Evolutionary conservation across 768 basidiomycete species (phyloP).

Genomic region (Mrakia frigida): DNA sequence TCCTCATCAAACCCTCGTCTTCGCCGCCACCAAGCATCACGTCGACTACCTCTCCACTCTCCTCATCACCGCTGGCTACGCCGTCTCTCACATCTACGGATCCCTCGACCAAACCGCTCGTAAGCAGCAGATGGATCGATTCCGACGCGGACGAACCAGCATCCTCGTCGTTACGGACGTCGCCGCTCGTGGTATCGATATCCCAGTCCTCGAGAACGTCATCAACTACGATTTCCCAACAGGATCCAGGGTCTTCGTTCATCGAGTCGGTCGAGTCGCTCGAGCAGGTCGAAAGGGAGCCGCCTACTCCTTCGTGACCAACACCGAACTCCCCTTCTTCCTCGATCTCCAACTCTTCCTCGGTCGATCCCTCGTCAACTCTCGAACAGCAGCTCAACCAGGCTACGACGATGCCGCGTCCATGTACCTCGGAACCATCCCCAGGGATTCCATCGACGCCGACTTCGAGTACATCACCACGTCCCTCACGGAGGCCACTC

Average conservation of each 20-base stretch:
- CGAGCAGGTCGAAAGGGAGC: constrained; percentile 90
- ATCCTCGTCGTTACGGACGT: constrained; percentile 96
- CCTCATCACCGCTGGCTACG: constrained; percentile 72
- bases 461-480: constrained; percentile 67
- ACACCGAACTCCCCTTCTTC: constrained; percentile 78
- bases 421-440: constrained; percentile 75
- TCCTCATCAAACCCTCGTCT: constrained; percentile 87
- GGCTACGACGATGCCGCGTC: constrained; percentile 28
- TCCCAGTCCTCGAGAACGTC: constrained; percentile 91
- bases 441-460: constrained; percentile 70
- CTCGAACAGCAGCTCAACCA: constrained; percentile 31
- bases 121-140: constrained; percentile 81
- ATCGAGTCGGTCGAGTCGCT: constrained; percentile 94
- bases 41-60: constrained; percentile 86
- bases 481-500: constrained; percentile 45
- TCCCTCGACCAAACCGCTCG: constrained; percentile 89
- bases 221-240: constrained; percentile 98
- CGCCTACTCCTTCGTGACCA: constrained; percentile 92
- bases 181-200: constrained; percentile 95
- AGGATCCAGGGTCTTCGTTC: constrained; percentile 86
- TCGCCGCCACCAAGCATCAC: constrained; percentile 95
- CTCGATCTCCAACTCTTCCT: constrained; percentile 91
- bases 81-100: constrained; percentile 91
- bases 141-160: constrained; percentile 70
- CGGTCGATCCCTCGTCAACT: constrained; percentile 58